phyloP scores from a whole-genome alignment of 305 asterid genomes.

The Solanum hybrid region DNA sequence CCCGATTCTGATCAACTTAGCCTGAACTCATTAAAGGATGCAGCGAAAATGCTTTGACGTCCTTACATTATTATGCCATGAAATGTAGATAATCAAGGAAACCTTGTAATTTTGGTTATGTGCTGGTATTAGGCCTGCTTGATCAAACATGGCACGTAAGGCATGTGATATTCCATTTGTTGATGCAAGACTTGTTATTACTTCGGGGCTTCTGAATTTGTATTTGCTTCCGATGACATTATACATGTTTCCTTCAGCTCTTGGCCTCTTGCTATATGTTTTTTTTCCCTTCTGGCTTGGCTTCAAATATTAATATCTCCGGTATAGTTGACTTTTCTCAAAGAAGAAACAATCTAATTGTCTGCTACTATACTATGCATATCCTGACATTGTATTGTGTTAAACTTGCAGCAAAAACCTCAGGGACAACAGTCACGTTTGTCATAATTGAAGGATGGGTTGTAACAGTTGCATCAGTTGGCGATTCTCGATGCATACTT shows the following conservation, averaged over 20 bases:
- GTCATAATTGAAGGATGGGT: slow-evolving; percentile 94
- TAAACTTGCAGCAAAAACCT: slow-evolving; percentile 65
- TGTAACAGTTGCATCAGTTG: slow-evolving; percentile 93
- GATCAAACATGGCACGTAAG: background rate
- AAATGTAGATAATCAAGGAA: background rate
- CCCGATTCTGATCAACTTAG: background rate
- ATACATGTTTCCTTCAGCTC: background rate
- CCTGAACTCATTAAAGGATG: background rate
- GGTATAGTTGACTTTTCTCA: background rate
- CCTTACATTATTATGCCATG: background rate
- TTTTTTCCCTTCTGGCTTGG: background rate
- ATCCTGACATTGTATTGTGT: slow-evolving; percentile 8
- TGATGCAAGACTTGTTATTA: background rate
- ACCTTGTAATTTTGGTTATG: background rate
- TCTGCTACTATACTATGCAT: background rate
- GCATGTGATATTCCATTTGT: background rate
- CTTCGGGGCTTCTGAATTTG: background rate
- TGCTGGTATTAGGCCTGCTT: background rate
- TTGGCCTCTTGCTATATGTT: background rate
- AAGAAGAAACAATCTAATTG: background rate
- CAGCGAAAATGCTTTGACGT: background rate
- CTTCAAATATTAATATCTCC: background rate
- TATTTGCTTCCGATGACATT: background rate
- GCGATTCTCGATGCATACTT: slow-evolving; percentile 89
- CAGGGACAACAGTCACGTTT: slow-evolving; percentile 98